phyloP scores from a whole-genome alignment of 2,329 filamentous ascomycete genomes.

The Pestalotiopsis sp. region DNA sequence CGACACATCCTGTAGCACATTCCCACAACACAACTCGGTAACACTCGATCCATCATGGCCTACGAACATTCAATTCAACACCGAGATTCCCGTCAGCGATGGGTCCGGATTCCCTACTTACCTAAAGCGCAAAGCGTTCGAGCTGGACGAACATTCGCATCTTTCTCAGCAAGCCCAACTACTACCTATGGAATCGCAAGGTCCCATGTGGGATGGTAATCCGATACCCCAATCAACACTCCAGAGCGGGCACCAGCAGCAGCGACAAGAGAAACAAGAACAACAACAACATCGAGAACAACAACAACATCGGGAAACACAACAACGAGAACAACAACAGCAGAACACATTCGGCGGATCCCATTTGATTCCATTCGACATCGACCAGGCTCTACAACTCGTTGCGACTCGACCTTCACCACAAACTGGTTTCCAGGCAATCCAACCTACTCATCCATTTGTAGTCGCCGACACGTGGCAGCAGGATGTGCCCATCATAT shows the following conservation, averaged over 20 bases:
- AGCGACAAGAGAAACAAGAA: no score
- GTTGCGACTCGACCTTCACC: conserved; percentile 79
- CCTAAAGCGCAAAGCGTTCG: background rate
- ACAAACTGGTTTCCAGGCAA: conserved; percentile 82
- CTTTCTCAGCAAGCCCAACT: no score
- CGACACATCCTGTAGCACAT: background rate
- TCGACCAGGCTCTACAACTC: conserved; percentile 77
- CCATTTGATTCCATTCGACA: conserved; percentile 63
- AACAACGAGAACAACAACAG: background rate
- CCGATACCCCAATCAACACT: no score
- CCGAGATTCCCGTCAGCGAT: background rate
- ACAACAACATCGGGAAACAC: background rate
- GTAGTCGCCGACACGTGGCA: conserved; percentile 83
- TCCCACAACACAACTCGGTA: background rate
- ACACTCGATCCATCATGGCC: background rate
- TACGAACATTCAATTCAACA: background rate
- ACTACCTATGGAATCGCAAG: no score
- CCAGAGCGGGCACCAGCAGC: no score
- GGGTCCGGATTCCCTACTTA: background rate
- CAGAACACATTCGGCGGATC: background rate
- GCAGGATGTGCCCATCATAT: conserved; percentile 85
- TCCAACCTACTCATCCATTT: conserved; percentile 90
- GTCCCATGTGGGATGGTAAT: no score
- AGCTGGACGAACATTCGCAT: no score
- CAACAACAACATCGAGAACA: no score